These are phyloP conservation scores for Biscogniauxia mediterranea DNA, from an alignment of 2,329 filamentous ascomycete genomes.

Conservation along the genomic window DNA sequence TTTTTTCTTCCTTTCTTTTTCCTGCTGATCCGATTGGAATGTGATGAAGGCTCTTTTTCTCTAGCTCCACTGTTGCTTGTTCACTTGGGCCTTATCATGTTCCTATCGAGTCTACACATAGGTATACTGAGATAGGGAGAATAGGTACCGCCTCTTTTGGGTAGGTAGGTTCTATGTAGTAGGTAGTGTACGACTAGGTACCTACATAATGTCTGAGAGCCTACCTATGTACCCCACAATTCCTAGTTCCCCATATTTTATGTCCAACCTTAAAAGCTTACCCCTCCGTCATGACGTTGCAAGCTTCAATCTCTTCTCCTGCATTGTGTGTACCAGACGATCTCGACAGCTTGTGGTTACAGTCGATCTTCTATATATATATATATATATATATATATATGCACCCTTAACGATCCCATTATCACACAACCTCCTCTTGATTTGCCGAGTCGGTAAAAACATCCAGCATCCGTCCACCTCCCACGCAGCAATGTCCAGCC, in stretches of 20 bases:
- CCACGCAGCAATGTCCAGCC: constrained; percentile 19
- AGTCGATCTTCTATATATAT: not conserved
- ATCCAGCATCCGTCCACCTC: not conserved
- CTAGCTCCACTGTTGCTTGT: too few relatives aligned
- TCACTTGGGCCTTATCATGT: too few relatives aligned
- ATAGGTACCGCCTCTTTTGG: not conserved
- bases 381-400: not conserved
- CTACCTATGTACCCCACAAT: not conserved
- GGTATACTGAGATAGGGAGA: too few relatives aligned
- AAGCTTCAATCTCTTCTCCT: not conserved
- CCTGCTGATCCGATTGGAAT: too few relatives aligned
- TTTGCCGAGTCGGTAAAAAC: too few relatives aligned
- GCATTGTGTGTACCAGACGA: not conserved
- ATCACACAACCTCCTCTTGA: not conserved
- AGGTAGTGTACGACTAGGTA: not conserved
- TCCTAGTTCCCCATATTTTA: not conserved
- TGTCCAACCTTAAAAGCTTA: not conserved
- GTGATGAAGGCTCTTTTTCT: too few relatives aligned
- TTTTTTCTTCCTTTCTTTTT: too few relatives aligned
- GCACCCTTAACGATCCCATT: not conserved
- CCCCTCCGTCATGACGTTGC: not conserved
- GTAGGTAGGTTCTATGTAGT: not conserved
- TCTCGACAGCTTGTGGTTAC: not conserved
- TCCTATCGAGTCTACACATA: too few relatives aligned
- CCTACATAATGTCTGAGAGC: too few relatives aligned